Conservation (phyloP, 2,329 filamentous ascomycete species). For the Aspergillus novoparasiticus region DNA sequence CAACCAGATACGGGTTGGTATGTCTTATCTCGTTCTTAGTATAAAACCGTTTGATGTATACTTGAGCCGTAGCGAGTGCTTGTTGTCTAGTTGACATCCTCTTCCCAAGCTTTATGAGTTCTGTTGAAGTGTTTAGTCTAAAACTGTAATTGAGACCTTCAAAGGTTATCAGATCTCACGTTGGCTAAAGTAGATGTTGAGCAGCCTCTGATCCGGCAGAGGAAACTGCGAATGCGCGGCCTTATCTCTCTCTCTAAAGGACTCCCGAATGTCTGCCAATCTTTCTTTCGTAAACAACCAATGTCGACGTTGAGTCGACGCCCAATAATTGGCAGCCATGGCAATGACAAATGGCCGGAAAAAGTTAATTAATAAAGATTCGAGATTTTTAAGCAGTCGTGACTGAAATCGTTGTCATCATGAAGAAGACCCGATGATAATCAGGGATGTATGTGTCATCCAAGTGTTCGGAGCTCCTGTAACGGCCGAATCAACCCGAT, state of each 20-base stretch:
- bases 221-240: conserved; percentile 76
- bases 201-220: conserved; percentile 75
- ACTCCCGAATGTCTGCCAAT: conserved; percentile 72
- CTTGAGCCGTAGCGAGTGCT: conserved; percentile 87
- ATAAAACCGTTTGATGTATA: conserved; percentile 95
- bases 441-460: neutral
- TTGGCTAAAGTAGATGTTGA: conserved; percentile 91
- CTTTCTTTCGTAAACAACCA: conserved; percentile 90
- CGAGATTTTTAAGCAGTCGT: conserved; percentile 4
- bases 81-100: conserved; percentile 85
- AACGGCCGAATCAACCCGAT: neutral
- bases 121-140: conserved; percentile 46
- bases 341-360: neutral
- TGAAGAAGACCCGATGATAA: conserved; percentile 1
- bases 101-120: conserved; percentile 80
- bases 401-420: conserved; percentile 13
- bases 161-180: conserved; percentile 58
- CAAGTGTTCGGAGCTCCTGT: neutral
- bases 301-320: conserved; percentile 83
- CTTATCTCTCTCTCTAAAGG: conserved; percentile 75
- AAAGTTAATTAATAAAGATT: neutral
- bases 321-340: conserved; percentile 97
- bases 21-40: conserved; percentile 84
- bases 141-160: neutral
- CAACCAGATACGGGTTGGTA: conserved; percentile 89